Evolutionary conservation across 148 eudicot genomes (phyloP), one percentile per base, ranked within the genome.

Genomic region (Selenicereus undatus): DNA sequence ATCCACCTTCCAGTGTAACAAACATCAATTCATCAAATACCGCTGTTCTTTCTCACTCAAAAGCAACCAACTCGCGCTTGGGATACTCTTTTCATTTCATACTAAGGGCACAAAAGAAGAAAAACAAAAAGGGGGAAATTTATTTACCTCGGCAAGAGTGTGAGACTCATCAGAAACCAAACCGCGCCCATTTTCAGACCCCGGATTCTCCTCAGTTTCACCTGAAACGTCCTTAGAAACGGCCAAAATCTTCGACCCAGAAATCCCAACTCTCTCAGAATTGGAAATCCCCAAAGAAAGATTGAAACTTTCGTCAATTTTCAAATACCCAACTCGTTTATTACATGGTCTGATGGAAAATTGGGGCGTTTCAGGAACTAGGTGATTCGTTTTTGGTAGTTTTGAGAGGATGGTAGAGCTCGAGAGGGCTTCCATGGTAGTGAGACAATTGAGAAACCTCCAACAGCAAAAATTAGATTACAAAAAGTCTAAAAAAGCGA

Each of bases 361-460:
- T 21, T 65, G 85, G 18, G 77, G 73, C 11, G 75, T 5, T 27
- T 52, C 73, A 82, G 62, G 12, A 66, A 62, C 27, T 76, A 72
- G 73, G 64, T 20, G 50, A 17, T 39, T 82, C 8, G 69, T 78
- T 71, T 86, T 90, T 71, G 85, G 52, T 51, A 85, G 72, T 54
- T 85, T 85, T 75, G 89, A 58, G 58, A 80, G 76, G 30, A 83
- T 74, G 27, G 66, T 76, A n/a, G 87, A 86, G 85, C 82, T 86
- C 70, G 88, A 82, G 3, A 87, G 85, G 32, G 89, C 83, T 82
- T 89, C 90, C 90, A 90, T 90, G 76, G 51, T 35, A n/a, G 56
- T 26, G 26, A 35, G 29, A 22, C 26, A 52, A 24, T 76, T 56
- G 21, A 72, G 13, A 42, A 36, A 2, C 62, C 62, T 30, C 0